Base-by-base conservation (phyloP, 352 stramenopile genomes). In the Nothophytophthora sp. region DNA sequence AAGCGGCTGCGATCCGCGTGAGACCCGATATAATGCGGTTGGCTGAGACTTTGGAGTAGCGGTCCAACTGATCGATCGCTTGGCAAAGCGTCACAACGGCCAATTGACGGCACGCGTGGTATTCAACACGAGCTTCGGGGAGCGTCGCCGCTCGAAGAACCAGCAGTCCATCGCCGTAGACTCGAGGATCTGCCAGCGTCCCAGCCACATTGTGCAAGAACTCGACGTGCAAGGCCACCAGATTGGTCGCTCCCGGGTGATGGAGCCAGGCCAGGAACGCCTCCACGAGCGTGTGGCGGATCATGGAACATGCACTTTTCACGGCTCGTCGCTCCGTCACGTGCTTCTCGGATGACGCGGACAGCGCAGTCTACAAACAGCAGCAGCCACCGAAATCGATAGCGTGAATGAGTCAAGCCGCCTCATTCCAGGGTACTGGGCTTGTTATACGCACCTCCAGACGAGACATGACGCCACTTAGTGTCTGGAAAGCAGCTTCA, bases 1-100 rank as follows among this genome's bases (percentile, higher is more conserved):
- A 82, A 1, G 70, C 70, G 23, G 58, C 63, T 35, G 73, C 73
- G 27, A 84, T 46, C 23, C 76, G 70, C 28, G 69, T 81, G 28
- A 87, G 70, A 16, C 71, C 74, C 5, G 62, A 65, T 3, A 90
- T 54, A 24, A 92, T 86, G 10, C 75, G 64, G 18, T 70, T 81
- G 2, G 67, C 62, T 16, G 78, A 66, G 3, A 87, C 81, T 69
- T 92, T 89, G 34, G 81, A 84, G 65, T 92, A 92, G 13, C 79
- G 72, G 38, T 82, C 65, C 5, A 92, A 50, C 55, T 90, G 81
- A 27, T 63, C 67, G 12, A 85, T 58, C 4, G 81, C 79, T 24
- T 73, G 61, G 18, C 65, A 61, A 19, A 92, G 35, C 13, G 69
- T 72, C 5, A 54, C 42, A 8, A 73, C 59, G 11, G 68, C 64